Evolutionary conservation across 305 asterid genomes (phyloP).

Genomic region (Solanum hybrid): DNA sequence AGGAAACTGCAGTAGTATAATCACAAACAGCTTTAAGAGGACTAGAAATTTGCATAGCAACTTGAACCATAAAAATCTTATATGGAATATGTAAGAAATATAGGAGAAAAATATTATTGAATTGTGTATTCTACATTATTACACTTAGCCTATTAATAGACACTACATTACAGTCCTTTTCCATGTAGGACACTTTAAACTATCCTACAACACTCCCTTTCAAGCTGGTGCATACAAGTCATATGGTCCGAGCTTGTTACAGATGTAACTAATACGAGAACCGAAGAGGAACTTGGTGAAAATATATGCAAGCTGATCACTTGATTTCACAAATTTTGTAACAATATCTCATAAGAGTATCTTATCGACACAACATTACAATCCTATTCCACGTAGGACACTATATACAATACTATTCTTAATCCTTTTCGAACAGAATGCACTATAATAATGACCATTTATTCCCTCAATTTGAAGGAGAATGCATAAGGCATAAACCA

Average conservation of each 20-base stretch:
- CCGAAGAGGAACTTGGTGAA: neutral
- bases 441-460: neutral
- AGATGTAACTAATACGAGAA: neutral
- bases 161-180: neutral
- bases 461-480: neutral
- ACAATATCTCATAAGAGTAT: neutral
- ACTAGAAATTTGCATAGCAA: neutral
- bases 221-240: neutral
- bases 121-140: neutral
- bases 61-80: neutral
- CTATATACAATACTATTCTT: neutral
- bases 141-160: neutral
- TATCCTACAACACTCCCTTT: neutral
- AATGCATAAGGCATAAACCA: neutral
- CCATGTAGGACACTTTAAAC: neutral
- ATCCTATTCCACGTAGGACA: neutral
- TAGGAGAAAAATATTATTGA: neutral
- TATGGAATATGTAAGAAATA: neutral
- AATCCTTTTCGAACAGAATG: neutral
- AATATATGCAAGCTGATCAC: neutral
- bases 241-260: neutral
- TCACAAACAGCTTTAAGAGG: slow-evolving; percentile 2
- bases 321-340: neutral
- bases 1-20: neutral
- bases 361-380: neutral